Conservation (phyloP, 352 stramenopile genomes). For the Phytophthora nicotianae region DNA sequence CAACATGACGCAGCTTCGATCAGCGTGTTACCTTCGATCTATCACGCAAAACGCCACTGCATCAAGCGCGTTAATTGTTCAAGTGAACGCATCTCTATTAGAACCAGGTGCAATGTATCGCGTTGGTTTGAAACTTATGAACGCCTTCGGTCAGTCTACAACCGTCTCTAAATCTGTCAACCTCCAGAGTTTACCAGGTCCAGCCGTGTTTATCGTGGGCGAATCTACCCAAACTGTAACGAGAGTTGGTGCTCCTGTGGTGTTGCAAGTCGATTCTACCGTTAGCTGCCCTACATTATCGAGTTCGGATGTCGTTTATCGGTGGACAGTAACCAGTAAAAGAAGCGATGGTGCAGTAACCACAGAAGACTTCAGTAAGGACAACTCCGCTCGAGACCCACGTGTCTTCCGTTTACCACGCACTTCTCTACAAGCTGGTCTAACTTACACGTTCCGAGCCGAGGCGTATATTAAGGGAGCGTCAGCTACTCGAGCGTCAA, state of each 20-base stretch:
- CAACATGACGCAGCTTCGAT: constrained; percentile 52
- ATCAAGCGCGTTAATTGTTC: constrained; percentile 27
- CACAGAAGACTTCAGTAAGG: constrained; percentile 44
- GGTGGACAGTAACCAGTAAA: constrained; percentile 48
- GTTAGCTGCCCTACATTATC: constrained; percentile 51
- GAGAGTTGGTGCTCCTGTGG: constrained; percentile 39
- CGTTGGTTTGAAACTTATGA: constrained; percentile 58
- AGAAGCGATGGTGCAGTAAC: constrained; percentile 10
- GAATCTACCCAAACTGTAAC: constrained; percentile 42
- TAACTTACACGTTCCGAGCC: constrained; percentile 62
- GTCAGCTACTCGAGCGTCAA: constrained; percentile 24
- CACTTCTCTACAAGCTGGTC: constrained; percentile 37
- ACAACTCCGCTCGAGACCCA: constrained; percentile 66
- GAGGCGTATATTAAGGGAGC: constrained; percentile 52
- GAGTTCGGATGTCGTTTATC: constrained; percentile 43
- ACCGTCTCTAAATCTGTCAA: constrained; percentile 34
- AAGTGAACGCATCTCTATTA: constrained; percentile 52
- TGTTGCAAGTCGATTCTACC: constrained; percentile 50
- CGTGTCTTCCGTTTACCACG: constrained; percentile 58
- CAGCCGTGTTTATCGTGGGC: constrained; percentile 56
- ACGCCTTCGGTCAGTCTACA: constrained; percentile 55
- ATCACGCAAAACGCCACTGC: constrained; percentile 36
- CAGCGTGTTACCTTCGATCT: constrained; percentile 57
- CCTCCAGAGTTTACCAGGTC: constrained; percentile 50
- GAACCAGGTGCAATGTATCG: constrained; percentile 45